Evolutionary conservation across 768 basidiomycete species (phyloP), one percentile per base, ranked within the genome.

Genomic region (Tylopilus subfusipes): DNA sequence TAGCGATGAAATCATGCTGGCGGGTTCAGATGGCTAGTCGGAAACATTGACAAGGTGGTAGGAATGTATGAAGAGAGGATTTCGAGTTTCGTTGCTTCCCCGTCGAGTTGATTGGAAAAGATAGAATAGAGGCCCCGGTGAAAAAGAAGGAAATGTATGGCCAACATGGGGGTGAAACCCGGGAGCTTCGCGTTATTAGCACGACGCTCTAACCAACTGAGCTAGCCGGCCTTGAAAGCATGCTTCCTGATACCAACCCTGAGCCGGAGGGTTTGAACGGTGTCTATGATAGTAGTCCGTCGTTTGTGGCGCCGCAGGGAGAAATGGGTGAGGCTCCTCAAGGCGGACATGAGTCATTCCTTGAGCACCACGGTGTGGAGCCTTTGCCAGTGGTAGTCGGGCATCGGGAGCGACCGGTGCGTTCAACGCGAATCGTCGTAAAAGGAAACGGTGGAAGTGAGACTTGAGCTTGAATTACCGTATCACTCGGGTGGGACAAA

Each of bases 191-290:
- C 59, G 67, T 68, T 66, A 66, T 66, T 66, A 66, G 65, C 65
- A 66, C 65, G 65, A 66, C 66, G 65, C 65, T 66, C 65, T 66
- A 66, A 66, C 65, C 65, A 66, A 66, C 65, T 67, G 65, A 67
- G 66, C 67, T 67, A 67, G 66, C 55, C 65, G 65, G 66, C 65
- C 64, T 30, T 13, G 2, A 21, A 1, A 5, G 8, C 5, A 2
- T 31, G 3, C 12, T 13, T 31, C 2, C 11, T 7, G 11, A 31
- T 11, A 29, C 27, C n/a, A n/a, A 29, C 27, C 27, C 9, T 29
- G 5, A 29, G 27, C 27, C 5, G 27, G 9, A 9, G 27, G 27
- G 4, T 29, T 29, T 29, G 27, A 9, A 29, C 27, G n/a, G n/a
- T n/a, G n/a, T n/a, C n/a, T n/a, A n/a, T n/a, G n/a, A n/a, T n/a